phyloP scores from a whole-genome alignment of 2,329 filamentous ascomycete genomes.

The Pseudocercospora macadamiae region DNA sequence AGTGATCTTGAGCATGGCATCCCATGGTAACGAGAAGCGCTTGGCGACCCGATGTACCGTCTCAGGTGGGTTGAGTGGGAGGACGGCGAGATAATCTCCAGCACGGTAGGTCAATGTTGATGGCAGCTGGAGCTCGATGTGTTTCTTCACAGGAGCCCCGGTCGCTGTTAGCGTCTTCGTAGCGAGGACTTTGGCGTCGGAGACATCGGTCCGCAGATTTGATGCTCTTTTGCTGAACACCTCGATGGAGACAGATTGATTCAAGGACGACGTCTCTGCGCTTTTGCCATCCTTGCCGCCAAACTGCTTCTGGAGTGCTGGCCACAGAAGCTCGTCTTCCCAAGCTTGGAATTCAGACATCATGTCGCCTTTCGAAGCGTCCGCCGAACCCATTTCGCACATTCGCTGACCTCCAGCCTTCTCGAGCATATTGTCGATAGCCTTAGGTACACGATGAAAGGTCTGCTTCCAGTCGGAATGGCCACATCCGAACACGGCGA shows the following conservation, averaged over 20 bases:
- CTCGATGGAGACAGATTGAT: conserved; percentile 53
- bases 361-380: conserved; percentile 66
- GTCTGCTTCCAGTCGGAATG: conserved; percentile 61
- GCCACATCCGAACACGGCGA: conserved; percentile 72
- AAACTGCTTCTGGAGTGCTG: conserved; percentile 50
- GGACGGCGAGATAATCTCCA: conserved; percentile 71
- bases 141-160: conserved; percentile 60
- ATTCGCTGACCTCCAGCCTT: conserved; percentile 55
- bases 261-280: conserved; percentile 17
- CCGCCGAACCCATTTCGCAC: conserved; percentile 57
- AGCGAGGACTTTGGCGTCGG: conserved; percentile 62
- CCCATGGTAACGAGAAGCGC: conserved; percentile 69
- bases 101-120: conserved; percentile 63
- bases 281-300: conserved; percentile 25
- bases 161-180: conserved; percentile 56
- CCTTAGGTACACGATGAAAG: conserved; percentile 68
- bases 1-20: conserved; percentile 52
- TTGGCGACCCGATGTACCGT: conserved; percentile 66
- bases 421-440: conserved; percentile 60
- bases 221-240: conserved; percentile 59
- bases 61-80: conserved; percentile 66
- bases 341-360: conserved; percentile 70
- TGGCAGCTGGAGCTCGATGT: conserved; percentile 50
- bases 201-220: conserved; percentile 65
- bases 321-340: conserved; percentile 63